These are phyloP conservation scores for Aureobasidium sp. DNA, from an alignment of 2,329 filamentous ascomycete species.

Conservation along the genomic window DNA sequence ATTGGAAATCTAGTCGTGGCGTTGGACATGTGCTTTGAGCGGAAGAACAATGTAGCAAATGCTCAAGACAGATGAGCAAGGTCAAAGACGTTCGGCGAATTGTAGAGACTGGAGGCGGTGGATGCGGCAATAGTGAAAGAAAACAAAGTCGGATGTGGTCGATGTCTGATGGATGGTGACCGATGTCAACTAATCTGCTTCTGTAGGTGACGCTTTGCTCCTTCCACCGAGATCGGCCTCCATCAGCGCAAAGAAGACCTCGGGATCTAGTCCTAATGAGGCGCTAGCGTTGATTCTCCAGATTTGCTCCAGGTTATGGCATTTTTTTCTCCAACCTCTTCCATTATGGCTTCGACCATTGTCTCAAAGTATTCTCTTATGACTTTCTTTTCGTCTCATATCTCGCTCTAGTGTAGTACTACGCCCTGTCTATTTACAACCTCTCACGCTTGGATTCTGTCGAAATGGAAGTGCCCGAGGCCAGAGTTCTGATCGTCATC, in stretches of 20 bases:
- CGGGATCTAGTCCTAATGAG: not conserved
- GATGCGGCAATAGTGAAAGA: not conserved
- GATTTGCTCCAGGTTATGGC: slow-evolving; percentile 8
- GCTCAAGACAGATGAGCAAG: not conserved
- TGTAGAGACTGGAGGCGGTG: not conserved
- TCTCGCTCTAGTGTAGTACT: not conserved
- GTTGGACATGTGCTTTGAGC: not conserved
- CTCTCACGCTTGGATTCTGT: not conserved
- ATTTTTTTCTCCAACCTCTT: slow-evolving; percentile 9
- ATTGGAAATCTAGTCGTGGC: not conserved
- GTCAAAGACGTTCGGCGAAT: not conserved
- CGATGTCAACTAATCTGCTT: too few relatives aligned
- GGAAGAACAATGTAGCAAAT: not conserved
- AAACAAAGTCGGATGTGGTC: too few relatives aligned
- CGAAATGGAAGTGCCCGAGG: slow-evolving; percentile 48
- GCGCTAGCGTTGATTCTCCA: not conserved
- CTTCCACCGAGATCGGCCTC: too few relatives aligned
- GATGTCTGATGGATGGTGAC: too few relatives aligned
- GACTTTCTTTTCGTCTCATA: not conserved
- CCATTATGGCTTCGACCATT: not conserved
- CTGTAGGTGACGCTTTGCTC: too few relatives aligned
- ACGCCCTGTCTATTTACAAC: not conserved
- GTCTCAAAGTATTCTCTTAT: not conserved
- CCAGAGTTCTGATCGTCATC: slow-evolving; percentile 80
- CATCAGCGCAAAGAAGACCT: not conserved